A percentile compares a stretch with the other conserved stretches of the same genome.
Evolutionary conservation across 2,329 filamentous ascomycete genomes (phyloP).

Genomic region (Xylariaceae sp.): DNA sequence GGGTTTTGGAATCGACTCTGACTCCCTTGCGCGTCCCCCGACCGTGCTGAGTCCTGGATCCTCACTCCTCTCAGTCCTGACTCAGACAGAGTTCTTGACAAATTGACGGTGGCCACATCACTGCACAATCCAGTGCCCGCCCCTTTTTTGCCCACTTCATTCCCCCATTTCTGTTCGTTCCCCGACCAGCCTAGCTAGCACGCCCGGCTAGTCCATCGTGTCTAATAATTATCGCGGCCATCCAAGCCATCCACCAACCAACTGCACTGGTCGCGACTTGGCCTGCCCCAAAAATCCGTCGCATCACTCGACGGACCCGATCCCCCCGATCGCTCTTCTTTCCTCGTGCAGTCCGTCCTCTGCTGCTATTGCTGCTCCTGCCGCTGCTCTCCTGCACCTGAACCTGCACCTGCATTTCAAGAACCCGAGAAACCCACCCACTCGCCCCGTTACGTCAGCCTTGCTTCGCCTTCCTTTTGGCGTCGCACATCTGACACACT

Average conservation of each 20-base stretch:
- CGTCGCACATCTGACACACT: constrained; percentile 22
- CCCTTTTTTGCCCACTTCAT: constrained; percentile 9
- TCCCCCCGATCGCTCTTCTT: not conserved
- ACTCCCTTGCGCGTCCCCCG: constrained; percentile 21
- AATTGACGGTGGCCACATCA: constrained; percentile 31
- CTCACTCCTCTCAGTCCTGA: too few species aligned
- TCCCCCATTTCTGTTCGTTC: constrained; percentile 1
- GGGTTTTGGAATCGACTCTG: constrained; percentile 4
- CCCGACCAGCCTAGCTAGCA: too few species aligned
- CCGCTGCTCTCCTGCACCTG: too few species aligned
- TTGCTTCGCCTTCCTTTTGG: constrained; percentile 19
- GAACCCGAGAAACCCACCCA: constrained; percentile 7
- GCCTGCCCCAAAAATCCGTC: not conserved
- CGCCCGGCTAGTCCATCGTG: too few species aligned
- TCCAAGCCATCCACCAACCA: not conserved
- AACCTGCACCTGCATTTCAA: constrained; percentile 7
- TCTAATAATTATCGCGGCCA: not conserved
- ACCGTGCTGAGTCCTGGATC: constrained; percentile 7
- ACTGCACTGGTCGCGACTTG: too few species aligned
- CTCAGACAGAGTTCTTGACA: constrained; percentile 29
- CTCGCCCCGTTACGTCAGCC: constrained; percentile 29
- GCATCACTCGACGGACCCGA: not conserved
- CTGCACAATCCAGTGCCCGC: constrained; percentile 13
- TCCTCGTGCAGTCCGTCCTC: not conserved
- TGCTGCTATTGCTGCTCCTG: too few species aligned